Percentiles rank a stretch among this genome's conserved stretches.
Conservation (phyloP, 2,329 filamentous ascomycete species). For the Monosporascus ibericus region DNA sequence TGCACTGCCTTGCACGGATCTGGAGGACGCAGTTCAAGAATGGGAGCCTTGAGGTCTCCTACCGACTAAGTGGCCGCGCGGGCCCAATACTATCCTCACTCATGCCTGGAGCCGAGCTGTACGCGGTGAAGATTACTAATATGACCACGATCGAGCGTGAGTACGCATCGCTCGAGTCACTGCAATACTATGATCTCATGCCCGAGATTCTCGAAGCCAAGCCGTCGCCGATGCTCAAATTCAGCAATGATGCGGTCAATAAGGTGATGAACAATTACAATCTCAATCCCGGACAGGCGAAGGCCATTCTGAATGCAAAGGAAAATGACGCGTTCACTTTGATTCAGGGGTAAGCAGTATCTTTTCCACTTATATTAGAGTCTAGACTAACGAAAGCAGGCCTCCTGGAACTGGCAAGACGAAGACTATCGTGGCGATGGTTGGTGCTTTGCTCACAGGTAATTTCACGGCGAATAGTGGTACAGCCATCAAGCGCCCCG, state of each 20-base stretch:
- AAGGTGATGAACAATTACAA: slow-evolving; percentile 70
- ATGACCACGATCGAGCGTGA: slow-evolving; percentile 94
- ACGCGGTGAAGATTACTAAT: slow-evolving; percentile 79
- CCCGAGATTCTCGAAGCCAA: slow-evolving; percentile 85
- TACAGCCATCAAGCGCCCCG: slow-evolving; percentile 38
- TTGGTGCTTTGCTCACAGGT: slow-evolving; percentile 73
- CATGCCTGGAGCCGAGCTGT: slow-evolving; percentile 62
- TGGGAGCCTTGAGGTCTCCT: slow-evolving; percentile 75
- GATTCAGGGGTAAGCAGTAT: slow-evolving; percentile 67
- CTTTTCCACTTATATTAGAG: neutral
- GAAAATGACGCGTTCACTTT: slow-evolving; percentile 97
- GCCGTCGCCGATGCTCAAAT: slow-evolving; percentile 81
- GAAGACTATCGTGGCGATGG: slow-evolving; percentile 95
- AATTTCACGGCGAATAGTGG: slow-evolving; percentile 36
- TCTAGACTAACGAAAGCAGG: slow-evolving; percentile 37
- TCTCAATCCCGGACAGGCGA: slow-evolving; percentile 83
- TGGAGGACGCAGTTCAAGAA: slow-evolving; percentile 76
- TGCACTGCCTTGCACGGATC: slow-evolving; percentile 83
- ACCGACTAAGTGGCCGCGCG: slow-evolving; percentile 66
- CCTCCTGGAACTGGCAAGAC: slow-evolving; percentile 97
- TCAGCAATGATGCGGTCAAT: slow-evolving; percentile 66
- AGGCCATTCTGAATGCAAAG: slow-evolving; percentile 83
- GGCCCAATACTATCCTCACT: slow-evolving; percentile 58
- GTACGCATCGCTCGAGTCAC: slow-evolving; percentile 81
- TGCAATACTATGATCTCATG: slow-evolving; percentile 94